phyloP scores from a whole-genome alignment of 441 rosid genomes.

The Eugenia klotzschiana region DNA sequence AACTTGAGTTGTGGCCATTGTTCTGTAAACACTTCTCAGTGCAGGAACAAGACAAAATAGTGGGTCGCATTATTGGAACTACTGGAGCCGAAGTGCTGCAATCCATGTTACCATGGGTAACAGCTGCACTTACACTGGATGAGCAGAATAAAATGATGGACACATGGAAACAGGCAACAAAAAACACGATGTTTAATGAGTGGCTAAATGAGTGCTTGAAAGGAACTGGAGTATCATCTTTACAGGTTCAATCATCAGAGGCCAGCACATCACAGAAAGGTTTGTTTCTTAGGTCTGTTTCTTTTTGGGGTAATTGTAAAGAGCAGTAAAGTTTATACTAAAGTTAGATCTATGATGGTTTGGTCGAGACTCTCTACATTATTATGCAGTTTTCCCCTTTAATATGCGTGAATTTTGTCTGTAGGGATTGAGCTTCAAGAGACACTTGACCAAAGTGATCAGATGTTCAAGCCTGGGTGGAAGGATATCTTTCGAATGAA shows the following conservation, averaged over 20 bases:
- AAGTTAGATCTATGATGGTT: background rate
- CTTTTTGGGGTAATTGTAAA: background rate
- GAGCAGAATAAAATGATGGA: slow-evolving; percentile 81
- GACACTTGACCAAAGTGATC: slow-evolving; percentile 48
- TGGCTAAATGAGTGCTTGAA: slow-evolving; percentile 84
- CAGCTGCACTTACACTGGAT: slow-evolving; percentile 61
- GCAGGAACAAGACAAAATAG: slow-evolving; percentile 65
- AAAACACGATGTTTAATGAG: slow-evolving; percentile 73
- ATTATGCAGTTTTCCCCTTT: background rate
- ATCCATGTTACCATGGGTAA: slow-evolving; percentile 80
- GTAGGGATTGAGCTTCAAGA: slow-evolving; percentile 41
- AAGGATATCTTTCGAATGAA: slow-evolving; percentile 98
- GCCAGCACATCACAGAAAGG: slow-evolving; percentile 19
- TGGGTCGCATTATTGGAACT: slow-evolving; percentile 66
- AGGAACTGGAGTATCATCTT: slow-evolving; percentile 22
- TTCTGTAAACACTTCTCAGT: slow-evolving; percentile 12
- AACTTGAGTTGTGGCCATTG: background rate
- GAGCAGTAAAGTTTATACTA: background rate
- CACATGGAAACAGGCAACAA: slow-evolving; percentile 73
- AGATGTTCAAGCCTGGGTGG: slow-evolving; percentile 98
- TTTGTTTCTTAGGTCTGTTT: background rate
- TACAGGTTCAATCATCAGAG: slow-evolving; percentile 25
- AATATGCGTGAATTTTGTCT: background rate
- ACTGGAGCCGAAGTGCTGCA: slow-evolving; percentile 82
- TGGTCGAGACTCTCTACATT: background rate